These are phyloP conservation scores for Pythium apleroticum DNA, from an alignment of 352 stramenopile species.

Conservation along the genomic window DNA sequence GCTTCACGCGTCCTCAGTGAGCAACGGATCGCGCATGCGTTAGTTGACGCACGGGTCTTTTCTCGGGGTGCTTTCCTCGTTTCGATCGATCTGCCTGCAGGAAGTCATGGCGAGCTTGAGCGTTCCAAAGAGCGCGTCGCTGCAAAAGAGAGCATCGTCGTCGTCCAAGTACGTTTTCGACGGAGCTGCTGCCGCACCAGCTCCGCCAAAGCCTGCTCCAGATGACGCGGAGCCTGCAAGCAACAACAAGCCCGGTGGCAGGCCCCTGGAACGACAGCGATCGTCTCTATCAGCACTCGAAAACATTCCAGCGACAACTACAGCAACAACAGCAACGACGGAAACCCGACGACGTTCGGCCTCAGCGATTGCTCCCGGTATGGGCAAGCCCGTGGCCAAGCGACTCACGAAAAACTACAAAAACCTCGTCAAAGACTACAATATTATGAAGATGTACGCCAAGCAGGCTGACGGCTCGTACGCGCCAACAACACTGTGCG, in stretches of 20 bases:
- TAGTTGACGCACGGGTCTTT: background rate
- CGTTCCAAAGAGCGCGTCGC: background rate
- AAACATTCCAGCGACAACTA: background rate
- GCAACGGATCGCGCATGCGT: background rate
- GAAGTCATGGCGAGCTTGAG: background rate
- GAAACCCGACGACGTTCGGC: constrained; percentile 4
- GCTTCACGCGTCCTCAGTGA: background rate
- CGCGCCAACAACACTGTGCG: constrained; percentile 35
- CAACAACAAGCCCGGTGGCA: background rate
- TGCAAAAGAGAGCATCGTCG: background rate
- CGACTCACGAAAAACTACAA: constrained; percentile 57
- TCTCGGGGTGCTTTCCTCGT: background rate
- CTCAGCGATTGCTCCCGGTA: background rate
- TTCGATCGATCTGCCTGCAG: background rate
- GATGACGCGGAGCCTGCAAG: background rate
- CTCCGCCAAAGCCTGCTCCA: background rate
- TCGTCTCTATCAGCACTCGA: constrained; percentile 13
- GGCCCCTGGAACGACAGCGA: constrained; percentile 1
- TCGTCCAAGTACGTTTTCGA: constrained; percentile 3
- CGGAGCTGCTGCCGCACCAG: background rate
- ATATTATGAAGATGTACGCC: constrained; percentile 51
- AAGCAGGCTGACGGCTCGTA: constrained; percentile 46
- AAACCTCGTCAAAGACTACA: constrained; percentile 51
- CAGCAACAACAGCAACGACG: background rate
- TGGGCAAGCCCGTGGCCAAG: constrained; percentile 9